Evolutionary conservation across 179 eudicot genomes (phyloP).

Genomic region (Actinidia arguta): DNA sequence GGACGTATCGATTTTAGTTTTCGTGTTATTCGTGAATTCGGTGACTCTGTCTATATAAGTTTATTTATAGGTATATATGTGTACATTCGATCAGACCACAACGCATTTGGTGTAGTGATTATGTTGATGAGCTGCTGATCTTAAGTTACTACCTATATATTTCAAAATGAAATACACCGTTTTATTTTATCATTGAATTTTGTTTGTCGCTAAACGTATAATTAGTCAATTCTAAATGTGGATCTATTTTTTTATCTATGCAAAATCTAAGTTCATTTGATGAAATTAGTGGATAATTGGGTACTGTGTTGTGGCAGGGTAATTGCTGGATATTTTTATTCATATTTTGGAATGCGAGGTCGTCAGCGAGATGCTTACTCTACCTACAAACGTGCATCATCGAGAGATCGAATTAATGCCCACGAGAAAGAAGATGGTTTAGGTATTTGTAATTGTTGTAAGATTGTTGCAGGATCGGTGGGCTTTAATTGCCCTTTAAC

Average conservation of each 20-base stretch:
- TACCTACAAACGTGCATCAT: slow-evolving; percentile 62
- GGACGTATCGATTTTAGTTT: too few relatives aligned
- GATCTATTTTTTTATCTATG: neutral
- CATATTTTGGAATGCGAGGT: slow-evolving; percentile 54
- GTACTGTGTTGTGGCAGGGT: slow-evolving; percentile 14
- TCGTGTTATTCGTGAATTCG: neutral
- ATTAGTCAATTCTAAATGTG: neutral
- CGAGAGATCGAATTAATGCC: slow-evolving; percentile 51
- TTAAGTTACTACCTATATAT: neutral
- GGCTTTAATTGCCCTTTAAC: neutral
- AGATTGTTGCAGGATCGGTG: neutral
- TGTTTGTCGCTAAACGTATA: neutral
- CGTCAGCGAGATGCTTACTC: slow-evolving; percentile 51
- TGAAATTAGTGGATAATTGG: slow-evolving; percentile 6
- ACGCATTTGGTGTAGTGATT: neutral
- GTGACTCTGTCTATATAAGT: neutral
- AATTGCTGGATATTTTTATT: neutral
- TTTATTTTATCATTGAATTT: neutral
- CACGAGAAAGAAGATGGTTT: slow-evolving; percentile 31
- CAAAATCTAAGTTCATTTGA: neutral
- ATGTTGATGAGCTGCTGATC: neutral
- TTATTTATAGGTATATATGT: neutral
- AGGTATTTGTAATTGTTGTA: slow-evolving; percentile 31
- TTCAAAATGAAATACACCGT: neutral
- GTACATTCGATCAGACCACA: neutral